These are phyloP conservation scores for Podospora appendiculata DNA, from an alignment of 495 filamentous ascomycete genomes.

Conservation along the genomic window DNA sequence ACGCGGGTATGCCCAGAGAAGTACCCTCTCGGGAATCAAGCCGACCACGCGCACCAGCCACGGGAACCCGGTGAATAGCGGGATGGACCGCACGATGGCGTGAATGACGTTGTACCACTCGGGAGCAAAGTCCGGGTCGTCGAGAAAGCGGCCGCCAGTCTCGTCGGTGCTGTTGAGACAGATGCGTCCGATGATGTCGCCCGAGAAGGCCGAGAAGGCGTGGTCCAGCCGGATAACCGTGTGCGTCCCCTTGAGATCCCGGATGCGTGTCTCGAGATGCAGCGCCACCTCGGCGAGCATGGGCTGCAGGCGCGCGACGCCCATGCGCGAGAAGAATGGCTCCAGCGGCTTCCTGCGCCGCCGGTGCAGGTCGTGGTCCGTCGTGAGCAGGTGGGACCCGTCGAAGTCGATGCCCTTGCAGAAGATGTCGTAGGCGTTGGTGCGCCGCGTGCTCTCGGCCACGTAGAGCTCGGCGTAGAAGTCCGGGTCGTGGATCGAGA, in stretches of 20 bases:
- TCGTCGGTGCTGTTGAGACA: slow-evolving; percentile 1
- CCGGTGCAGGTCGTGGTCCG: slow-evolving; percentile 12
- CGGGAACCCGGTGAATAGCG: slow-evolving; percentile 14
- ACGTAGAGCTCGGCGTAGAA: slow-evolving; percentile 30
- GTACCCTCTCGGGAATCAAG: not conserved
- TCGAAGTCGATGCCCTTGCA: not conserved
- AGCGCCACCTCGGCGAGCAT: slow-evolving; percentile 3
- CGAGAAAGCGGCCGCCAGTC: slow-evolving; percentile 3
- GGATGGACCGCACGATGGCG: slow-evolving; percentile 4
- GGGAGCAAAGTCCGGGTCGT: slow-evolving; percentile 2
- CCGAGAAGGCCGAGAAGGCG: slow-evolving; percentile 5
- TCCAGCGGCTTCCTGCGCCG: slow-evolving; percentile 13
- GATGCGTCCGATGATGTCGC: slow-evolving; percentile 3
- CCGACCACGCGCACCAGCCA: slow-evolving; percentile 7
- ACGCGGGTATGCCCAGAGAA: slow-evolving; percentile 11
- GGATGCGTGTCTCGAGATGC: not conserved
- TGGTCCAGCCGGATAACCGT: slow-evolving; percentile 2
- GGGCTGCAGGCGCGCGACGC: slow-evolving; percentile 6
- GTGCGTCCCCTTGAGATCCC: not conserved
- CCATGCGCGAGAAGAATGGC: slow-evolving; percentile 12
- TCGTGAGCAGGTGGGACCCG: not conserved
- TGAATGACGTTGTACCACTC: slow-evolving; percentile 12
- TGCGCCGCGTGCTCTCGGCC: not conserved
- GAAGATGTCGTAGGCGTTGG: not conserved
- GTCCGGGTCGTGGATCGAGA: slow-evolving; percentile 39